These are phyloP conservation scores for Aspergillus japonicus DNA, from an alignment of 2,329 filamentous ascomycete genomes.

Conservation along the genomic window DNA sequence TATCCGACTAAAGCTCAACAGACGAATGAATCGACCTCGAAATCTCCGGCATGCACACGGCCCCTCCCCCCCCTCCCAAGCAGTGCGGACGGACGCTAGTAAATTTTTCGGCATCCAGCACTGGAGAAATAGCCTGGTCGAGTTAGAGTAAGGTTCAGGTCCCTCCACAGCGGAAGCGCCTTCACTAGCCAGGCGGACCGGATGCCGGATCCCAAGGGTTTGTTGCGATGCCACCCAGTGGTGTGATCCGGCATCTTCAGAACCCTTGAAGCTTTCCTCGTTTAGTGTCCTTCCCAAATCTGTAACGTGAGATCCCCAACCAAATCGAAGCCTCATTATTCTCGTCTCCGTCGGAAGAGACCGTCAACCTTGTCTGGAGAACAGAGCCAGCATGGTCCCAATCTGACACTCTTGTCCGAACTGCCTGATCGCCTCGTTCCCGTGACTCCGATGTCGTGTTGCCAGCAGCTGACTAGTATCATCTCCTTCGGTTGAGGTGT, in stretches of 20 bases:
- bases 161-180: neutral
- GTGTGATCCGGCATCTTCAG: slow-evolving; percentile 20
- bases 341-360: neutral
- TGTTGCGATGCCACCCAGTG: slow-evolving; percentile 14
- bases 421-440: neutral
- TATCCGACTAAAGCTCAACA: neutral
- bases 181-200: slow-evolving; percentile 11
- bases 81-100: slow-evolving; percentile 4
- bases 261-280: neutral
- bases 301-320: slow-evolving; percentile 1
- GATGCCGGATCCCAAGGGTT: slow-evolving; percentile 17
- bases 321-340: neutral
- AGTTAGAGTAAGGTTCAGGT: slow-evolving; percentile 11
- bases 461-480: slow-evolving; percentile 5
- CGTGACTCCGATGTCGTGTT: neutral
- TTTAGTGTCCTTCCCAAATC: neutral
- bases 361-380: neutral
- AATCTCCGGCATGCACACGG: neutral
- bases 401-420: neutral
- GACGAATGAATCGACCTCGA: neutral
- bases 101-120: slow-evolving; percentile 6
- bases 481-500: neutral
- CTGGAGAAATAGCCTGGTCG: slow-evolving; percentile 12
- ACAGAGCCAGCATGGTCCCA: neutral
- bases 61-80: no score